Evolutionary conservation across 106 monocot species (phyloP).

Genomic region (Dendrobium catenatum): DNA sequence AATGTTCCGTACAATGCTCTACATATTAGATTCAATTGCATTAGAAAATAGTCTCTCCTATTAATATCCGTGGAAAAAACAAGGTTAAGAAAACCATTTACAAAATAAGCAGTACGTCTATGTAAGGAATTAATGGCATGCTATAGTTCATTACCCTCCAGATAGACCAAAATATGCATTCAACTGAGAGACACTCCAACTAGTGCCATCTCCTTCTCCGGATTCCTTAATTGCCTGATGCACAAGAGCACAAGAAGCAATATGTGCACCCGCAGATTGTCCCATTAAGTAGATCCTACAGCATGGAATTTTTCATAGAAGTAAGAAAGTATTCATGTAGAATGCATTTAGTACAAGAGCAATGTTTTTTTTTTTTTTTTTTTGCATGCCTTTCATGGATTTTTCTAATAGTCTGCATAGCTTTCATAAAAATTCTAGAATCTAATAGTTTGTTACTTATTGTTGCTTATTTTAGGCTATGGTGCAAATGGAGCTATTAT

Average conservation of each 20-base stretch:
- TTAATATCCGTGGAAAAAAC: neutral
- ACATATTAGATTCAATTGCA: neutral
- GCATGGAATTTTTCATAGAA: neutral
- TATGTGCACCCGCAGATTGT: conserved; percentile 98
- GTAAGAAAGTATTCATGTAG: neutral
- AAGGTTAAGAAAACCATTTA: neutral
- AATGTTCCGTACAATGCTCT: neutral
- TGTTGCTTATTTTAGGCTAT: conserved; percentile 49
- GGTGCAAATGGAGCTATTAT: conserved; percentile 95
- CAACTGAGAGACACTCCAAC: conserved; percentile 92
- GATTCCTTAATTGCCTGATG: conserved; percentile 82
- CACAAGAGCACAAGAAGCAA: conserved; percentile 85
- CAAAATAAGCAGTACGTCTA: neutral
- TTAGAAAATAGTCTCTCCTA: neutral
- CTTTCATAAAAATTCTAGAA: neutral
- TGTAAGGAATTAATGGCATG: neutral
- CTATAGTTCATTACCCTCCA: conserved; percentile 59
- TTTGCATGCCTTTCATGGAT: neutral
- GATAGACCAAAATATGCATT: conserved; percentile 88
- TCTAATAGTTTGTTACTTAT: neutral
- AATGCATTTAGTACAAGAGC: neutral
- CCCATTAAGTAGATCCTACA: conserved; percentile 88
- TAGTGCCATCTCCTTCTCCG: conserved; percentile 49
- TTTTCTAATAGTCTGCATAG: neutral
- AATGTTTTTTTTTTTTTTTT: neutral